Evolutionary conservation across 2,329 filamentous ascomycete species (phyloP).

Genomic region (Plenodomus lindquistii): DNA sequence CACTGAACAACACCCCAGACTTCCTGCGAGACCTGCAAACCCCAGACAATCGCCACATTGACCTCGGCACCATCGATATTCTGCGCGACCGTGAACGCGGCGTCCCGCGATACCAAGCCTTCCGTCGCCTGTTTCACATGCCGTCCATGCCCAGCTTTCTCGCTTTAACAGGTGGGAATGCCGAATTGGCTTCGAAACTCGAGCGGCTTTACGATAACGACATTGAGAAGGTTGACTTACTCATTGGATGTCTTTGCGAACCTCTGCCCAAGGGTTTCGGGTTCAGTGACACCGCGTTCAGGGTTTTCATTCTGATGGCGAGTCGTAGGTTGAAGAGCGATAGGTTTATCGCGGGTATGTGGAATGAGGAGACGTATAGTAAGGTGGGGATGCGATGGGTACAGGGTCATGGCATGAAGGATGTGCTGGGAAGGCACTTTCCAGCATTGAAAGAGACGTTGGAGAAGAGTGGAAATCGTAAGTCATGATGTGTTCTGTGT

Average conservation of each 20-base stretch:
- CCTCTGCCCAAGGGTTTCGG: conserved; percentile 52
- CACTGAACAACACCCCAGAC: conserved; percentile 45
- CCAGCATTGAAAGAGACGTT: conserved; percentile 44
- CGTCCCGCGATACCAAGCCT: conserved; percentile 52
- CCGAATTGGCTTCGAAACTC: conserved; percentile 43
- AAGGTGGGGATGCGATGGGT: conserved; percentile 51
- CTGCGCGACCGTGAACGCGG: conserved; percentile 54
- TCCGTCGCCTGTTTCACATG: conserved; percentile 51
- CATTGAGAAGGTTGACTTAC: conserved; percentile 49
- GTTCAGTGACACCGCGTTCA: conserved; percentile 54
- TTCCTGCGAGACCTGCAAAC: conserved; percentile 49
- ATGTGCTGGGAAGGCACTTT: conserved; percentile 51
- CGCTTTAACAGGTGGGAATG: conserved; percentile 47
- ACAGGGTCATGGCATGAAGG: conserved; percentile 49
- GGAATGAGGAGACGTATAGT: conserved; percentile 49
- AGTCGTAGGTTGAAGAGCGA: conserved; percentile 50
- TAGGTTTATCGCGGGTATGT: conserved; percentile 50
- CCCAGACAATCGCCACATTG: conserved; percentile 48
- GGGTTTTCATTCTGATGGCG: conserved; percentile 54
- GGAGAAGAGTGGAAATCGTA: conserved; percentile 19
- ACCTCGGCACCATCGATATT: conserved; percentile 54
- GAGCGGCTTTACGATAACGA: conserved; percentile 47
- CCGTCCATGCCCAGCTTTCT: conserved; percentile 44
- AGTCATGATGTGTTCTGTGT: conserved; percentile 3
- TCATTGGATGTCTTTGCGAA: conserved; percentile 51